A percentile compares a stretch with the other conserved stretches of the same genome.
phyloP scores from a whole-genome alignment of 2,329 filamentous ascomycete species.

The Cadophora luteo-olivacea region DNA sequence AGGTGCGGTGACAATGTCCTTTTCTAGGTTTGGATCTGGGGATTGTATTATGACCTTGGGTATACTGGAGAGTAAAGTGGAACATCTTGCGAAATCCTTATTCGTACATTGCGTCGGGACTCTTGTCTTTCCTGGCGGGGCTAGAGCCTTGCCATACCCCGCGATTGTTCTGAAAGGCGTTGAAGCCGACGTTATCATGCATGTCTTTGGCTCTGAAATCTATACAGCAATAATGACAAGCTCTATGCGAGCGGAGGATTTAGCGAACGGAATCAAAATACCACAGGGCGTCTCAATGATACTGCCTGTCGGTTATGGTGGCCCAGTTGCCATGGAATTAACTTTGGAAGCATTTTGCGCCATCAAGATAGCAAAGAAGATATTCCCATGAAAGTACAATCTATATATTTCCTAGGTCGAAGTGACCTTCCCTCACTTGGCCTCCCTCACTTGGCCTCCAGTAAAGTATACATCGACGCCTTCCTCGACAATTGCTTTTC shows the following conservation, averaged over 20 bases:
- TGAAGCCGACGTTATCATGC: not conserved
- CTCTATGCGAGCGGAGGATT: not conserved
- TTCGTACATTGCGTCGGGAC: not conserved
- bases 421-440: not conserved
- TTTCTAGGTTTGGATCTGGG: not conserved
- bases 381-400: not conserved
- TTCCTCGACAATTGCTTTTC: not conserved
- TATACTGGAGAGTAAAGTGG: not conserved
- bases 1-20: not conserved
- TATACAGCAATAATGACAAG: not conserved
- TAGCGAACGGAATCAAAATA: not conserved
- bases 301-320: not conserved
- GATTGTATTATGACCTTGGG: not conserved
- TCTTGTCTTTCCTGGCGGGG: not conserved
- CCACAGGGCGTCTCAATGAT: not conserved
- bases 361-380: not conserved
- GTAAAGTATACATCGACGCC: not conserved
- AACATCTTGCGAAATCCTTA: not conserved
- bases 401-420: not conserved
- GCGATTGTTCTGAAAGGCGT: not conserved
- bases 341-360: not conserved
- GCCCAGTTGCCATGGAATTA: not conserved
- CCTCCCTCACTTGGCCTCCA: not conserved
- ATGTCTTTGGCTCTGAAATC: not conserved
- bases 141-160: not conserved